phyloP scores from a whole-genome alignment of 192 early-diverging fungal species.

The Spinellus fusiger region DNA sequence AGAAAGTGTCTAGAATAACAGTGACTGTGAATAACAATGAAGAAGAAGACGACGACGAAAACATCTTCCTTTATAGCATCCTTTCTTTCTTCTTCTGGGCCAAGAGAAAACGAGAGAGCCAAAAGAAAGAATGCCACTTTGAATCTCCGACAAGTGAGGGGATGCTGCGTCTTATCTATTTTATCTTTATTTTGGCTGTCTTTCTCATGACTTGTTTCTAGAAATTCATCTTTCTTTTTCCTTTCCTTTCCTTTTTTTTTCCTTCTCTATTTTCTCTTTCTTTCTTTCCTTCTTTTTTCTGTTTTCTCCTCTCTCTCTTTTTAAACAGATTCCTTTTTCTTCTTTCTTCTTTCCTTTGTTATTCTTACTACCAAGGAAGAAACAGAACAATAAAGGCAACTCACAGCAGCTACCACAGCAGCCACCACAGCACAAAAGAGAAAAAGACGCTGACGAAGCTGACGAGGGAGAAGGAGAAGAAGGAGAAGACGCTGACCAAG shows the following conservation, averaged over 20 bases:
- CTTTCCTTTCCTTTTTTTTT: background rate
- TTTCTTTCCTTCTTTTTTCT: background rate
- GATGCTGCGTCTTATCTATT: too few relatives aligned
- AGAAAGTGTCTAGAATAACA: too few relatives aligned
- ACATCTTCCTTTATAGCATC: too few relatives aligned
- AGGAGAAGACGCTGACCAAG: background rate
- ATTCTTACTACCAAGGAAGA: background rate
- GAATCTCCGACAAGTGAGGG: too few relatives aligned
- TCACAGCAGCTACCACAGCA: background rate
- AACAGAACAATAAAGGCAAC: constrained; percentile 2
- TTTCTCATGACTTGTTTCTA: background rate
- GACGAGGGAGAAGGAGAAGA: background rate
- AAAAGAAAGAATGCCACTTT: background rate
- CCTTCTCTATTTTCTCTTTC: background rate
- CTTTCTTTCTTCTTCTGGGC: background rate
- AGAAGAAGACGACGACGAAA: too few relatives aligned
- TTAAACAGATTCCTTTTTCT: too few relatives aligned
- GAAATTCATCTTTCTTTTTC: background rate
- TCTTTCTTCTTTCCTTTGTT: background rate
- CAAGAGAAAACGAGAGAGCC: too few relatives aligned
- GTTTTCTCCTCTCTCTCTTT: too few relatives aligned
- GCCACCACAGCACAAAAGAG: background rate
- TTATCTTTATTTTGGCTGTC: background rate
- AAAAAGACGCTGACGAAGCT: background rate
- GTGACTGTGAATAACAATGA: too few relatives aligned